Conservation (phyloP, 371 early-diverging fungal genomes). For the Dichotomocladium elegans region DNA sequence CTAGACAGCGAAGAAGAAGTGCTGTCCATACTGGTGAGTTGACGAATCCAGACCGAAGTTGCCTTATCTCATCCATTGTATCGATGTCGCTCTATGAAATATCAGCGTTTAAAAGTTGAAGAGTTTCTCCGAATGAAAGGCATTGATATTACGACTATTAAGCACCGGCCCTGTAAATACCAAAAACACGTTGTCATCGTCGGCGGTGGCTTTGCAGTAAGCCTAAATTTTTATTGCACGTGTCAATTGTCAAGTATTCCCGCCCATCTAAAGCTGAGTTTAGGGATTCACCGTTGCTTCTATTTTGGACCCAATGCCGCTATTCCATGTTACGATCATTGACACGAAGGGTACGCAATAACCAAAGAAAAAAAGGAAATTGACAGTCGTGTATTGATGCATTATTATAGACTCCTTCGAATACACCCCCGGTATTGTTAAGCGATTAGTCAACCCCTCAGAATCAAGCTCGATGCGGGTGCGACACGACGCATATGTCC, state of each 20-base stretch:
- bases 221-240: background rate
- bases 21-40: slow-evolving; percentile 22
- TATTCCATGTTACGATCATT: slow-evolving; percentile 42
- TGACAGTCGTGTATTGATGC: too few relatives aligned
- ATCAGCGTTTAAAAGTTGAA: background rate
- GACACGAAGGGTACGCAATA: slow-evolving; percentile 38
- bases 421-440: slow-evolving; percentile 40
- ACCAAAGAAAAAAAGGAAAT: background rate
- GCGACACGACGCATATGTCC: slow-evolving; percentile 33
- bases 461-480: slow-evolving; percentile 27
- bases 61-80: background rate
- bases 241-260: too few relatives aligned
- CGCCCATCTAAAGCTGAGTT: too few relatives aligned
- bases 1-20: slow-evolving; percentile 35
- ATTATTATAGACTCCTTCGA: slow-evolving; percentile 32
- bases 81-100: too few relatives aligned
- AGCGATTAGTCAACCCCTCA: slow-evolving; percentile 25
- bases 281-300: slow-evolving; percentile 46
- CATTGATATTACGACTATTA: background rate
- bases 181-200: slow-evolving; percentile 32
- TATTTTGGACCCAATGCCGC: slow-evolving; percentile 41
- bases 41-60: background rate
- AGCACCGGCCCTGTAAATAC: background rate
- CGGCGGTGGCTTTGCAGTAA: slow-evolving; percentile 48
- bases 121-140: slow-evolving; percentile 2